Base-by-base conservation (phyloP, 2,329 filamentous ascomycete genomes). In the Neophaeococcomyces aloes region DNA sequence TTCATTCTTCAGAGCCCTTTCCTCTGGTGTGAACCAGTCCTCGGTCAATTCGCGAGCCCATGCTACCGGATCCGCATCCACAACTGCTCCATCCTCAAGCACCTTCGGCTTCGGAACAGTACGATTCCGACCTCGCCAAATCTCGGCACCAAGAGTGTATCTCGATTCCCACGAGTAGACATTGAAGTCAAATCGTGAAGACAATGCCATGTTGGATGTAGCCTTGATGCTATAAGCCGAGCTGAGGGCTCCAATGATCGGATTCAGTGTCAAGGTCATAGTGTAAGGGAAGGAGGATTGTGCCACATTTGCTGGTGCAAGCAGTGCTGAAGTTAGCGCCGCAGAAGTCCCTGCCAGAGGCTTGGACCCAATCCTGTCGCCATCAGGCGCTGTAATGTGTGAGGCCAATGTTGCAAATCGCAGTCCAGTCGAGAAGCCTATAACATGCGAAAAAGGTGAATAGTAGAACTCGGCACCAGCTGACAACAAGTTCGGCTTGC, bases 101-200 rank as follows among this genome's bases (percentile, higher is more conserved):
- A 29, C 50, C 36, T 48, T 29, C 38, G 53, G 25, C 19, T 29
- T 36, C 15, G 30, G 19, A 33, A 45, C 10, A 18, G 40, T 27
- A 39, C 50, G 33, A 42, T 49, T 38, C 37, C 36, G 15, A 56
- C 78, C 81, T 57, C 85, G 79, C 89, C 91, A 98, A 33, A 96
- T 69, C 66, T 98, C 91, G 67, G 86, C 85, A 11, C 91, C 91
- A 18, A 96, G 75, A 19, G 87, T 81, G 71, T 94, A 82, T 46
- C 91, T 84, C 59, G 86, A 94, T 68, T 98, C 91, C 68, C 95
- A 98, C 60, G 86, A 94, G 65, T 95, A 96, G 38, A 95, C 83
- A 58, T 98, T 98, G 66, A 98, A 98, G 59, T 93, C 87, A 66
- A 96, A 89, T 38, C 83, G 79, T 17, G 87, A 93, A 51, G 87